These are phyloP conservation scores for Beauveria bassiana DNA, from an alignment of 2,329 filamentous ascomycete genomes.

Conservation along the genomic window DNA sequence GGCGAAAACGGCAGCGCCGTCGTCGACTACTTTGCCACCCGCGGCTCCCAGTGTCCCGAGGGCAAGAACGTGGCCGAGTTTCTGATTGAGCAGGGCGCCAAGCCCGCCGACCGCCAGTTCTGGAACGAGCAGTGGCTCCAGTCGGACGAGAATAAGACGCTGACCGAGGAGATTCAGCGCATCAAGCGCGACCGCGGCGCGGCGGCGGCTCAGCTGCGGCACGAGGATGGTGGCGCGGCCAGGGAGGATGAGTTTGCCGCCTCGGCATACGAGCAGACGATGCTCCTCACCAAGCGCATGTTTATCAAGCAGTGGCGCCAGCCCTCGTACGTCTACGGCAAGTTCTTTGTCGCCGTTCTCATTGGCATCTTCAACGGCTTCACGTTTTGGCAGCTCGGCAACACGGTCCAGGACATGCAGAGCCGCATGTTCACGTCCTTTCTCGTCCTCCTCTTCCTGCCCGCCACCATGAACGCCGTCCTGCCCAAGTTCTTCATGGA, in stretches of 20 bases:
- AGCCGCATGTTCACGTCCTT: constrained; percentile 70
- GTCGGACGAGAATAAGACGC: constrained; percentile 50
- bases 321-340: constrained; percentile 68
- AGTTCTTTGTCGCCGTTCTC: constrained; percentile 64
- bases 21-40: constrained; percentile 47
- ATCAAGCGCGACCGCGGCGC: constrained; percentile 35
- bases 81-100: constrained; percentile 37
- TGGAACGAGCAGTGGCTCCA: constrained; percentile 71
- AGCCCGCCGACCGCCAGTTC: constrained; percentile 33
- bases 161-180: constrained; percentile 57
- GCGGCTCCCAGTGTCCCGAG: constrained; percentile 58
- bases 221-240: constrained; percentile 13
- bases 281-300: constrained; percentile 59
- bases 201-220: constrained; percentile 18
- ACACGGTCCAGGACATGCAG: constrained; percentile 61
- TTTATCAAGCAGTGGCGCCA: constrained; percentile 71
- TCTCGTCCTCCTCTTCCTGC: constrained; percentile 56
- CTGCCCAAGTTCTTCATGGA: constrained; percentile 74
- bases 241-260: constrained; percentile 56
- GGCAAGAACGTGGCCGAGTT: constrained; percentile 42
- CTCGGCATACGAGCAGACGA: constrained; percentile 53
- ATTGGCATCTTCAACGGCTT: constrained; percentile 74
- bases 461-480: constrained; percentile 64
- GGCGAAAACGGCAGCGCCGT: constrained; percentile 40
- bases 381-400: constrained; percentile 64